Evolutionary conservation across 2,329 filamentous ascomycete species (phyloP), one percentile per base, ranked within the genome.

Genomic region (Paecilomyces formosus): DNA sequence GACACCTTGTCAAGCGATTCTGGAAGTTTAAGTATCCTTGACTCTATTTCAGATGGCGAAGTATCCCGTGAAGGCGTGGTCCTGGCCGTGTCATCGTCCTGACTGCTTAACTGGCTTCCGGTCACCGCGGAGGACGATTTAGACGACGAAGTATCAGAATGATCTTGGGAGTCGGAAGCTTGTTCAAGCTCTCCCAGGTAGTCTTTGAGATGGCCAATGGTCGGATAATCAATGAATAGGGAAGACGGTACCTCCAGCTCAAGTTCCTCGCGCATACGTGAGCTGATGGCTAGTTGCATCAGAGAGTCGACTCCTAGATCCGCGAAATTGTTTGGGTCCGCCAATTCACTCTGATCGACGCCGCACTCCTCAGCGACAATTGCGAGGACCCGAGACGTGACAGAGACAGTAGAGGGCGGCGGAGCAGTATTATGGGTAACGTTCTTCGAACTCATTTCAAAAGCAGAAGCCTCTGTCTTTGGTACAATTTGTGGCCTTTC

Each of bases 221-320:
- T 84, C 0, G 80, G 72, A 54, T 82, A 72, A 39, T 85, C 82
- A 21, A 82, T 76, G 61, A 85, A 83, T 0, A 79, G 77, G 55
- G 81, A 76, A 2, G 80, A 80, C 63, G 79, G 74, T 5, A 86
- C 67, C 55, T 84, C 78, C 7, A 85, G 68, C 31, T 84, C 81
- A 2, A 86, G 70, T 24, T 86, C 82, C 62, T 85, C 83, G 11
- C 81, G 80, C 55, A 86, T 78, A 26, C 81, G 78, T 24, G 81
- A 82, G 26, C 77, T 78, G 51, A 86, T 81, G 5, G 81, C 84
- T 22, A 87, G 71, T 1, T 81, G 78, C 74, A 86, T 82, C n/a
- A 87, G 75, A 1, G 84, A 86, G 65, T 87, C 84, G 15, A 85
- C 80, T 24, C 84, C 84, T 3, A 22, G 18, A 15, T 61, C 54